These are phyloP conservation scores for Stygiomarasmius scandens DNA, from an alignment of 1,284 basidiomycete species.

Conservation along the genomic window DNA sequence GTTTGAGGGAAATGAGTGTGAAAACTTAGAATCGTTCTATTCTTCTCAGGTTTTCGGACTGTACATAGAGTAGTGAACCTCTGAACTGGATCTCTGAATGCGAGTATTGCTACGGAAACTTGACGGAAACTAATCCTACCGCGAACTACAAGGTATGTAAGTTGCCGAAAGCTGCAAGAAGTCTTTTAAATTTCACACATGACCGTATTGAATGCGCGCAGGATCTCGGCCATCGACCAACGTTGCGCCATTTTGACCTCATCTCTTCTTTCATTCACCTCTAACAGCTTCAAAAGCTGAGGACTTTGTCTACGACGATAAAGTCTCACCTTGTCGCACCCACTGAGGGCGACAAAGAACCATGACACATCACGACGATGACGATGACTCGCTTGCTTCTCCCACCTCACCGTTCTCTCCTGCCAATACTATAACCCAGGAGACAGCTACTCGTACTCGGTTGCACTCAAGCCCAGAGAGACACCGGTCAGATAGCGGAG, in stretches of 20 bases:
- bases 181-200: neutral
- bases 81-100: no score
- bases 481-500: constrained; percentile 29
- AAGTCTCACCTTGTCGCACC: neutral
- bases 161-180: no score
- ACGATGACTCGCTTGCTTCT: neutral
- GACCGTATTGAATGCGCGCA: neutral
- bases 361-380: neutral
- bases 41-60: no score
- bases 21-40: constrained; percentile 7
- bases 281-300: neutral
- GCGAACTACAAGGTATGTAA: no score
- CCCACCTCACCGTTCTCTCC: neutral
- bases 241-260: neutral
- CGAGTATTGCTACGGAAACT: no score
- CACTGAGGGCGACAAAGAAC: neutral
- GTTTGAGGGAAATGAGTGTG: constrained; percentile 12
- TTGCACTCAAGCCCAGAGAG: constrained; percentile 39
- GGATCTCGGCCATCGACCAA: neutral
- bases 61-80: no score
- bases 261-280: neutral
- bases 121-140: no score
- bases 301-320: neutral
- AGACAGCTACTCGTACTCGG: neutral
- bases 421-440: neutral